Evolutionary conservation across 225 moss, liverwort and hornwort species (phyloP).

Genomic region (Polytrichum formosum): DNA sequence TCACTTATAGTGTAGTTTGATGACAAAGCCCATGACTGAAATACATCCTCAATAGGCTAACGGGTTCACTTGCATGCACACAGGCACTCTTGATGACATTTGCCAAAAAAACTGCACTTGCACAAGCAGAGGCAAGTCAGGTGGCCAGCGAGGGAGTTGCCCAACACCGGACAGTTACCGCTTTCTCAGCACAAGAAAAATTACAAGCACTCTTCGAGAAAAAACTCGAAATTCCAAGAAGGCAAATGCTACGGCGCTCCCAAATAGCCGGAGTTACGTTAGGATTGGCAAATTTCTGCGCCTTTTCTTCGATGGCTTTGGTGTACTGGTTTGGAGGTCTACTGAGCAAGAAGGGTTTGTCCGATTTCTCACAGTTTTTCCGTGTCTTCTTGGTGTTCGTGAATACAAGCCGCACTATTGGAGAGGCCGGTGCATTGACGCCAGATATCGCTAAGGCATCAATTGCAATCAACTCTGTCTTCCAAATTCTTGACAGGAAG

Average conservation of each 20-base stretch:
- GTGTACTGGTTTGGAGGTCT: conserved; percentile 48
- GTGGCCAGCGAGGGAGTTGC: conserved; percentile 73
- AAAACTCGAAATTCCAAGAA: conserved; percentile 33
- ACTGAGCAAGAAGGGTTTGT: conserved; percentile 16
- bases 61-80: conserved; percentile 7
- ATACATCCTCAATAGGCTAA: too few species aligned
- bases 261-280: conserved; percentile 45
- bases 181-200: conserved; percentile 68
- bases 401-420: conserved; percentile 53
- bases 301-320: conserved; percentile 44
- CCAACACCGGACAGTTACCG: conserved; percentile 67
- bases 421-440: conserved; percentile 78
- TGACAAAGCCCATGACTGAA: too few species aligned
- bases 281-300: conserved; percentile 39
- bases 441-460: conserved; percentile 85
- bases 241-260: conserved; percentile 33
- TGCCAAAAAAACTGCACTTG: conserved; percentile 43
- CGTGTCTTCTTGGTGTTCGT: conserved; percentile 50
- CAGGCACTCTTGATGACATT: conserved; percentile 50
- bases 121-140: conserved; percentile 58
- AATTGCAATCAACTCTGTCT: conserved; percentile 69
- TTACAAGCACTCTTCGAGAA: conserved; percentile 48
- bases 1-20: too few species aligned
- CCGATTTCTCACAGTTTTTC: conserved; percentile 36
- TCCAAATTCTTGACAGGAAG: conserved; percentile 60